Conservation (phyloP, 106 monocot species). For the Allium fistulosum region DNA sequence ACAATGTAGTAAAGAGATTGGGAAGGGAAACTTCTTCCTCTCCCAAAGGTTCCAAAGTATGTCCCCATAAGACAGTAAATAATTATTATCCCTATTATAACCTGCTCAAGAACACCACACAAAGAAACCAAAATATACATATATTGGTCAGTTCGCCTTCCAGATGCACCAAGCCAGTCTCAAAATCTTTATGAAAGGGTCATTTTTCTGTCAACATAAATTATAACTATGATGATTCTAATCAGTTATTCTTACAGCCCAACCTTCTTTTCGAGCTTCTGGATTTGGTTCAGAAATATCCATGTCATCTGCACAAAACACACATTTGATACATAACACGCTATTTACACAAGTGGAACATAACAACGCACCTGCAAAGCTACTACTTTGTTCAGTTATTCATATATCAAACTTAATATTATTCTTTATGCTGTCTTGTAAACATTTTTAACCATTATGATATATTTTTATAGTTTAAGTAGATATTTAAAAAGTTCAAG, state of each 20-base stretch:
- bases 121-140: not conserved
- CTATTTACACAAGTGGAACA: no score
- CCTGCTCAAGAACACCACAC: not conserved
- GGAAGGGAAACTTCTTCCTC: not conserved
- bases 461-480: no score
- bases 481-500: no score
- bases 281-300: constrained; percentile 62
- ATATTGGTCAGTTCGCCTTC: constrained; percentile 7
- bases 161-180: constrained; percentile 5
- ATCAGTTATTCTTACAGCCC: constrained; percentile 23
- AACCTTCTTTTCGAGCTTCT: constrained; percentile 34
- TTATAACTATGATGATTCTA: not conserved
- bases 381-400: no score
- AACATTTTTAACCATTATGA: no score
- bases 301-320: constrained; percentile 49
- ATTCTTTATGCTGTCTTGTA: no score
- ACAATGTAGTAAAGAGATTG: not conserved
- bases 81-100: not conserved
- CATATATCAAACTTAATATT: no score
- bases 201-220: constrained; percentile 1
- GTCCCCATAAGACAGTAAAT: not conserved
- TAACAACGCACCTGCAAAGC: no score
- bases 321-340: no score
- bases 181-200: constrained; percentile 10
- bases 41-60: constrained; percentile 3